These are phyloP conservation scores for Acer yangbiense DNA, from an alignment of 345 rosid species.

Conservation along the genomic window DNA sequence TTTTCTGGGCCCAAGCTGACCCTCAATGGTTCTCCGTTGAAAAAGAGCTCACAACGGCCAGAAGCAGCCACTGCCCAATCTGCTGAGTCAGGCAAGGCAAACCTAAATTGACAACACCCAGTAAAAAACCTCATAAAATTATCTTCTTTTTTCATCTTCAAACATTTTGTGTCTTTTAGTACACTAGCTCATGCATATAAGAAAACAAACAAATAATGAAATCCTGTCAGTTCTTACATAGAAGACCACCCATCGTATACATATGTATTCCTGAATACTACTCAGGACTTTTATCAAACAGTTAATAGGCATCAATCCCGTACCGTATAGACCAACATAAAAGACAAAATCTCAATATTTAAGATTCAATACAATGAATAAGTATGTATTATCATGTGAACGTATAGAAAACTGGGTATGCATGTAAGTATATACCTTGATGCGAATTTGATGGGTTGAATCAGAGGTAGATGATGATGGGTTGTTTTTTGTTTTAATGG, in stretches of 20 bases:
- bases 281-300: conserved; percentile 56
- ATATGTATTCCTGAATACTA: conserved; percentile 1
- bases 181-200: neutral
- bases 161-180: neutral
- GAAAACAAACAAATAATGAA: neutral
- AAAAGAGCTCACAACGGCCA: conserved; percentile 42
- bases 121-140: too few relatives aligned
- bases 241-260: neutral
- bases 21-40: conserved; percentile 50
- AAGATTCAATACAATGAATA: neutral
- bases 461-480: conserved; percentile 20
- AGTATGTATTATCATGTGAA: neutral
- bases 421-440: conserved; percentile 39
- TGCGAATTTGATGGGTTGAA: conserved; percentile 28
- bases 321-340: fast-evolving
- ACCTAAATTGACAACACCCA: too few relatives aligned
- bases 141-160: neutral
- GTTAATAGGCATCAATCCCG: conserved; percentile 12
- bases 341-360: too few relatives aligned
- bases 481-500: conserved; percentile 20
- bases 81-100: conserved; percentile 51
- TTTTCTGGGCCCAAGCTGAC: conserved; percentile 76
- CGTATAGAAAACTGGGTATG: neutral
- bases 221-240: neutral
- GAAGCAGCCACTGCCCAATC: conserved; percentile 30